Conservation (phyloP, 2,329 filamentous ascomycete species). For the Alternaria viburni region DNA sequence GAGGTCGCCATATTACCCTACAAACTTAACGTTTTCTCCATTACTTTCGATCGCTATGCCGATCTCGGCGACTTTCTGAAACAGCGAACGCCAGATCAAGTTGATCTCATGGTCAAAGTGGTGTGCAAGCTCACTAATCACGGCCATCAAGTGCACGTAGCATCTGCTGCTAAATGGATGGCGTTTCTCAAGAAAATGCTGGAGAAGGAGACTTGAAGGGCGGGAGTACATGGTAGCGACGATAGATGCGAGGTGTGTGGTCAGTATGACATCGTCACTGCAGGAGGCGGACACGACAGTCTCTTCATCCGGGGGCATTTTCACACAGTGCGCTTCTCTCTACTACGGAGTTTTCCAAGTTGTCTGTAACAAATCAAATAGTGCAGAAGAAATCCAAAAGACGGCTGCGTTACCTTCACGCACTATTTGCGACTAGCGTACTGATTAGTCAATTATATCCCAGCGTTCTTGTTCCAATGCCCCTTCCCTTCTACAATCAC, state of each 20-base stretch:
- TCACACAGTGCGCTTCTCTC: not conserved
- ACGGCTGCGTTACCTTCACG: not conserved
- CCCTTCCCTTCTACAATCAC: not conserved
- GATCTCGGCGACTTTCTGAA: not conserved
- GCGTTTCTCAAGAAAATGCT: no score
- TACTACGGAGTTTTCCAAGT: no score
- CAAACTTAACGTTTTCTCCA: not conserved
- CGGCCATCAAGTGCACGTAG: not conserved
- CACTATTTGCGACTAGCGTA: not conserved
- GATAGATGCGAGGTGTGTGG: no score
- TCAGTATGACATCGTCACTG: no score
- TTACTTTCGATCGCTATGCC: rapidly evolving
- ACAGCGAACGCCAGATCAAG: not conserved
- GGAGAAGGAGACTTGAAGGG: no score
- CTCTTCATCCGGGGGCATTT: not conserved
- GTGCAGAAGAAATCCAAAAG: not conserved
- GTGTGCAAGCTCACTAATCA: not conserved
- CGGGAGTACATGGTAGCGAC: no score
- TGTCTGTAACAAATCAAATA: no score
- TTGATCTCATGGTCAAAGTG: not conserved
- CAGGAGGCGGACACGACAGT: rapidly evolving
- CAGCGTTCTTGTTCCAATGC: not conserved
- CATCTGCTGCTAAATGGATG: not conserved
- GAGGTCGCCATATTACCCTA: not conserved
- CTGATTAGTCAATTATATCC: not conserved